phyloP scores from a whole-genome alignment of 2,329 filamentous ascomycete genomes.

The Fusarium bactridioides region DNA sequence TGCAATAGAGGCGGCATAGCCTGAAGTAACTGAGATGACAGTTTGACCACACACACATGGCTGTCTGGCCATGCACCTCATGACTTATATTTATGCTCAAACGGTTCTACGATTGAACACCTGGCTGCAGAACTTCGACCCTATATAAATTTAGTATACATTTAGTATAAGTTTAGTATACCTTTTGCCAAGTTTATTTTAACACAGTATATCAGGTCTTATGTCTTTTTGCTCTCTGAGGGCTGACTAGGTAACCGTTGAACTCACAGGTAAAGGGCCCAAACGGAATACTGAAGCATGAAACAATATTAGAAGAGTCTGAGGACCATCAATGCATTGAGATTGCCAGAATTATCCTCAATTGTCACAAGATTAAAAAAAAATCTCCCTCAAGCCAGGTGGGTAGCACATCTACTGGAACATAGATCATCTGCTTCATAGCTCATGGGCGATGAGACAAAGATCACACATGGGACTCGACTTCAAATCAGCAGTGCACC shows the following conservation, averaged over 20 bases:
- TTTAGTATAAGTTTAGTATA: background rate
- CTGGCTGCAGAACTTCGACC: background rate
- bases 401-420: background rate
- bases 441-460: background rate
- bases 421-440: background rate
- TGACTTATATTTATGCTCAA: background rate
- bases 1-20: background rate
- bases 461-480: background rate
- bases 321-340: background rate
- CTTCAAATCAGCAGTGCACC: background rate
- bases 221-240: background rate
- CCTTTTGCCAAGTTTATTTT: background rate
- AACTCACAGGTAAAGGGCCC: background rate
- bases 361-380: background rate
- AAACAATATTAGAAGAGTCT: background rate
- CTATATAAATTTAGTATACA: background rate
- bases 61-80: background rate
- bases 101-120: background rate
- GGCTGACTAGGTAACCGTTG: background rate
- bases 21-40: background rate
- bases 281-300: background rate
- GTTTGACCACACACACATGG: background rate
- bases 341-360: background rate
- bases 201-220: background rate
- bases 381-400: background rate